Evolutionary conservation across 768 basidiomycete species (phyloP).

Genomic region (Lactifluus pinguis): DNA sequence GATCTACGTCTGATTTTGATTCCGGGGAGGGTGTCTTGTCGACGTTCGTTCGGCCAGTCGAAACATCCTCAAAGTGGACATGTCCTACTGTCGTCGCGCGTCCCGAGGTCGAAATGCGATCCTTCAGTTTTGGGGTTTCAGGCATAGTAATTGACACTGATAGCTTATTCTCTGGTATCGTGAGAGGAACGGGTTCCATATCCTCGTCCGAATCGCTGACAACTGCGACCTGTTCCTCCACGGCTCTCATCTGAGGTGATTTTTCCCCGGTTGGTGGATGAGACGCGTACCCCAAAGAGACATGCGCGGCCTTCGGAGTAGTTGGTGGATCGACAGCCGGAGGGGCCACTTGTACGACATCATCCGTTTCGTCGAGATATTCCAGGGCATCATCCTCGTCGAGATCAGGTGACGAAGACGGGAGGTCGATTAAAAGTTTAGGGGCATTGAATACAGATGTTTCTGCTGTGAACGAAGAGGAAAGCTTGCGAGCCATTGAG

Average conservation of each 20-base stretch:
- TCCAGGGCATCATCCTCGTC: background rate
- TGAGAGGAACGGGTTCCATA: constrained; percentile 11
- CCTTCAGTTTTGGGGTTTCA: background rate
- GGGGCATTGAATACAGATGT: constrained; percentile 32
- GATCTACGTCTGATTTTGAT: background rate
- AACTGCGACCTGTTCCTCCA: background rate
- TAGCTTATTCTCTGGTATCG: background rate
- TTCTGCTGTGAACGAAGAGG: constrained; percentile 11
- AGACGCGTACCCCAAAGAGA: background rate
- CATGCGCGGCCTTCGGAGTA: background rate
- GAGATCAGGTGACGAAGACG: background rate
- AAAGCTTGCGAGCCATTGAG: constrained; percentile 5
- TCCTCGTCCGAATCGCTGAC: constrained; percentile 17
- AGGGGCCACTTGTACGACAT: background rate
- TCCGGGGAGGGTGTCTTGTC: background rate
- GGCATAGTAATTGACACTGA: background rate
- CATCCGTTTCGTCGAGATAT: constrained; percentile 10
- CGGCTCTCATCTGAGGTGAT: background rate
- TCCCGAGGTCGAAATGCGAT: background rate
- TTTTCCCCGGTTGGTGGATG: background rate
- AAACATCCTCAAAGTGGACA: constrained; percentile 8
- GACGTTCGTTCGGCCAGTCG: background rate
- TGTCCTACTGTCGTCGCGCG: background rate
- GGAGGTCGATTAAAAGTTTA: constrained; percentile 23
- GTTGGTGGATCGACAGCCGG: background rate